phyloP scores from a whole-genome alignment of 768 basidiomycete genomes.

The Phaeolepiota aurea region DNA sequence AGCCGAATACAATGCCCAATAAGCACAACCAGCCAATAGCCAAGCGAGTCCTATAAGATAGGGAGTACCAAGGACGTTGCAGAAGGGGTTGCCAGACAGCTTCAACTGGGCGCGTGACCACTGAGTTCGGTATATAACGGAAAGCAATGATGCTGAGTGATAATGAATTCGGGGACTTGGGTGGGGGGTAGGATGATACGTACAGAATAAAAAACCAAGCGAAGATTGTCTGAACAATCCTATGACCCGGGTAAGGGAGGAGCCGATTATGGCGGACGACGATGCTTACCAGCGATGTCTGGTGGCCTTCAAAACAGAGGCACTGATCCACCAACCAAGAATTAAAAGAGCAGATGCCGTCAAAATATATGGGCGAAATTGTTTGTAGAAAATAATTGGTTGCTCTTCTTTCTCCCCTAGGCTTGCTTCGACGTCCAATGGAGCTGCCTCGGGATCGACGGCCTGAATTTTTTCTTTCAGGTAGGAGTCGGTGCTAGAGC shows the following conservation, averaged over 20 bases:
- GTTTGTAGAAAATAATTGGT: conserved; percentile 10
- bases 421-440: conserved; percentile 15
- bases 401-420: too few relatives aligned
- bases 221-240: conserved; percentile 75
- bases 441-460: conserved; percentile 15
- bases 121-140: conserved; percentile 71
- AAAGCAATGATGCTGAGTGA: conserved; percentile 61
- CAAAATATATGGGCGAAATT: conserved; percentile 37
- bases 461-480: conserved; percentile 8
- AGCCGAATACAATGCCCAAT: conserved; percentile 73
- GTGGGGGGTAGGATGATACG: conserved; percentile 13
- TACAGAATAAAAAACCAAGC: conserved; percentile 79
- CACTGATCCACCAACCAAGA: conserved; percentile 81
- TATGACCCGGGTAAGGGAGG: conserved; percentile 15
- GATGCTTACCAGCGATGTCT: conserved; percentile 62
- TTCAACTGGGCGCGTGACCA: conserved; percentile 62
- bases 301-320: conserved; percentile 59
- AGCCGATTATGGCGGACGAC: conserved; percentile 4
- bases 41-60: conserved; percentile 44
- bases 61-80: conserved; percentile 56
- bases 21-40: conserved; percentile 71
- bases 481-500: conserved; percentile 1
- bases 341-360: conserved; percentile 49
- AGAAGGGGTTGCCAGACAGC: conserved; percentile 64
- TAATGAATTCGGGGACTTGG: conserved; percentile 1